Percentiles rank a stretch among this genome's conserved stretches.
Evolutionary conservation across 2,329 filamentous ascomycete species (phyloP).

Genomic region (Talaromyces sp.): DNA sequence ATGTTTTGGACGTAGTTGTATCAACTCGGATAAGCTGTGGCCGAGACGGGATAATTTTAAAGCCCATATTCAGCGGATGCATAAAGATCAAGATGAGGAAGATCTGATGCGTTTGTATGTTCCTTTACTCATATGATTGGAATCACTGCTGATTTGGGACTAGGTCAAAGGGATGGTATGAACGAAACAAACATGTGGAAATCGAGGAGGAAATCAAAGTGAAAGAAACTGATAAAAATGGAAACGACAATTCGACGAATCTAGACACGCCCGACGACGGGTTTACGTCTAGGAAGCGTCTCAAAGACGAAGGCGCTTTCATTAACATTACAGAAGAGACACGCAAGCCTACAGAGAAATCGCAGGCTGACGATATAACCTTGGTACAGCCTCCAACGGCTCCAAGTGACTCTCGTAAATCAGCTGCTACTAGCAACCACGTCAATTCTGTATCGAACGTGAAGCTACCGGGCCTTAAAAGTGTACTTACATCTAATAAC

Average conservation of each 20-base stretch:
- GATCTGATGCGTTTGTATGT: constrained; percentile 45
- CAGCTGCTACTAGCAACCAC: neutral
- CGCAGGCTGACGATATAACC: neutral
- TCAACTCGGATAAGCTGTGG: constrained; percentile 64
- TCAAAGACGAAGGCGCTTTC: neutral
- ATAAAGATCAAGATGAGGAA: constrained; percentile 45
- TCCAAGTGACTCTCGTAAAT: neutral
- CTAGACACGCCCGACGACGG: neutral
- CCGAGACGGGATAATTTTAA: constrained; percentile 82
- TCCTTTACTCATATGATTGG: neutral
- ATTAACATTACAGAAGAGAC: neutral
- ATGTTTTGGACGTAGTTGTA: constrained; percentile 56
- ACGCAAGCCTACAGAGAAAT: neutral
- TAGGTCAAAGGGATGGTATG: constrained; percentile 28
- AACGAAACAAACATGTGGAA: neutral
- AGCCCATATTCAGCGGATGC: constrained; percentile 68
- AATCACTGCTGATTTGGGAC: neutral
- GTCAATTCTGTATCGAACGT: neutral
- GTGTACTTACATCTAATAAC: neutral
- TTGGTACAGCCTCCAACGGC: neutral
- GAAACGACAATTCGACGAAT: neutral
- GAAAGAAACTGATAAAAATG: neutral
- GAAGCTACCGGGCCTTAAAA: neutral
- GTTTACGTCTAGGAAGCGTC: neutral
- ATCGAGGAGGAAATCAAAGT: neutral